Evolutionary conservation across 495 filamentous ascomycete species (phyloP), one percentile per base, ranked within the genome.

Genomic region (Jackrogersella minutella): DNA sequence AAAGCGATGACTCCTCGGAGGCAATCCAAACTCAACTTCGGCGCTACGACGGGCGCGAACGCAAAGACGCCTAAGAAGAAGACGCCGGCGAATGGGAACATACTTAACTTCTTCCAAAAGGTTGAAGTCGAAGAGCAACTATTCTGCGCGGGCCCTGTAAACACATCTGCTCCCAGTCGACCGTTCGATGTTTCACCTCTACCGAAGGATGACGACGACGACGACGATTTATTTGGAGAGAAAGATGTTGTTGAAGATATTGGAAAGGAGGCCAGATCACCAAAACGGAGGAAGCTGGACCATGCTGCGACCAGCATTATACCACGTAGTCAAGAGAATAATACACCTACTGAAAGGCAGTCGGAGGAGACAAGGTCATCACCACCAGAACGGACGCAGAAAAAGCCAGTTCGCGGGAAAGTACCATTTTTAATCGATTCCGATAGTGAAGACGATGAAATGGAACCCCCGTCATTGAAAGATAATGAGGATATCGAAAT

Each of bases 391-490:
- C 59, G 2, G n/a, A 37, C 41, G 16, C 43, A n/a, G 31, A 19
- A 46, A 57, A 75, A 43, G 22, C 52, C 21, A 40, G 34, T n/a
- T 37, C 60, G 39, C 60, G 24, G 41, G 50, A 73, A 68, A 58
- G 84, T 82, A 3, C 88, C 87, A 0, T 91, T 91, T 54, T 73
- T 89, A 41, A 85, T 90, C 43, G 86, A 90, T 51, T 91, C 89
- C 0, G 88, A 91, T 66, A 87, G 84, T 53, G 88, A 89, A 68
- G 81, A 85, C 19, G 85, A 88, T 21, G 62, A 55, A 39, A 59
- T 34, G 7, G 24, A 62, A 58, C 58, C 13, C 33, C 37, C 53
- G 14, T 41, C 50, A 44, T 43, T 21, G 10, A 40, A 19, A 34
- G n/a, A 46, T 21, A 53, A 14, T 13, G 24, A 54, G 66, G 37